Evolutionary conservation across 352 stramenopile genomes (phyloP).

Genomic region (Globisporangium paddicum): DNA sequence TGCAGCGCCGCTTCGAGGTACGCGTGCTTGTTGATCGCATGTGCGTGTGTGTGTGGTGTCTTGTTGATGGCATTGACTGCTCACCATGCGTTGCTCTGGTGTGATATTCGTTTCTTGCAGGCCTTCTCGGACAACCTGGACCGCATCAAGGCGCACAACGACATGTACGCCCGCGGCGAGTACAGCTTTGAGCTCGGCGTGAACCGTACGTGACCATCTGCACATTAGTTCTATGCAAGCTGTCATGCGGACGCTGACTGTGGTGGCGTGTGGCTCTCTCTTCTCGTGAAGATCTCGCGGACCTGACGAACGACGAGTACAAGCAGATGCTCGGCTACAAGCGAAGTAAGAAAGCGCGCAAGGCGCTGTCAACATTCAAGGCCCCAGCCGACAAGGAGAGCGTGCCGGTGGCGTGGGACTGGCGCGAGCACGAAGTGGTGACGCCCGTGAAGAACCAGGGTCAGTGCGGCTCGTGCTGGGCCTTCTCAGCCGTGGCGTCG

Average conservation of each 20-base stretch:
- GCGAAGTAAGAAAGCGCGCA: slow-evolving; percentile 1
- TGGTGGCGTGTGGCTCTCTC: too few species aligned
- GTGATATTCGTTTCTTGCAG: slow-evolving; percentile 2
- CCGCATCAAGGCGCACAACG: slow-evolving; percentile 47
- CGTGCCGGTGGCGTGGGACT: slow-evolving; percentile 40
- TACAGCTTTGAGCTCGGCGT: slow-evolving; percentile 45
- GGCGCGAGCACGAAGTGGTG: slow-evolving; percentile 55
- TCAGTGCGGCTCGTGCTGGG: slow-evolving; percentile 95
- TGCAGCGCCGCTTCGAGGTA: slow-evolving; percentile 34
- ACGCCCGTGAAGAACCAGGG: slow-evolving; percentile 93
- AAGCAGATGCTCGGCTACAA: slow-evolving; percentile 37
- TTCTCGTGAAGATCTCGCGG: slow-evolving; percentile 22
- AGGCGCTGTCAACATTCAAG: slow-evolving; percentile 15
- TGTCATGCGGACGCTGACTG: background rate
- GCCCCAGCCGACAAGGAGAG: slow-evolving; percentile 9
- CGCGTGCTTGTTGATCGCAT: background rate
- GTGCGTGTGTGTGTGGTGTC: background rate
- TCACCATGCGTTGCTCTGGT: too few species aligned
- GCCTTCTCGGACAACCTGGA: slow-evolving; percentile 45
- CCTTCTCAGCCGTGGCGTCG: slow-evolving; percentile 77
- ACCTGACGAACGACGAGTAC: slow-evolving; percentile 39
- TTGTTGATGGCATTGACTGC: background rate
- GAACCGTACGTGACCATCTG: slow-evolving; percentile 22
- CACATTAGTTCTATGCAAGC: too few species aligned
- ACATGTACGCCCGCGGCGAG: slow-evolving; percentile 35